These are phyloP conservation scores for Misopates orontium DNA, from an alignment of 257 asterid species.

Conservation along the genomic window DNA sequence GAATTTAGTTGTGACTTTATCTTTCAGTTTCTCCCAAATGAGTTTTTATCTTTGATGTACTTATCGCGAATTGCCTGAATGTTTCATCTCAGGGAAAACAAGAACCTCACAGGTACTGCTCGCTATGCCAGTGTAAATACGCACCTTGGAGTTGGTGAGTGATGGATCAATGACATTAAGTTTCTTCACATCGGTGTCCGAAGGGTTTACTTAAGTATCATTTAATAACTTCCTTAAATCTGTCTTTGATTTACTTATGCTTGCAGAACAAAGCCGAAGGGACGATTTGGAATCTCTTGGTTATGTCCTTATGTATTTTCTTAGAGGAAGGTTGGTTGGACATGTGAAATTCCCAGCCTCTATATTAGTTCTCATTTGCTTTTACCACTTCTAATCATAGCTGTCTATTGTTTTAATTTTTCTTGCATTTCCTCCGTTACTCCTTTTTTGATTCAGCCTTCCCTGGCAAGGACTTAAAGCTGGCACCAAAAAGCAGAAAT, in stretches of 20 bases:
- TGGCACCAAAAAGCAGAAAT: slow-evolving; percentile 9
- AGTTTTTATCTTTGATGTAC: slow-evolving; percentile 15
- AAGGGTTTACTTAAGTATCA: neutral
- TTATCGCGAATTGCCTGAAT: slow-evolving; percentile 17
- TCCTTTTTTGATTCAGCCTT: neutral
- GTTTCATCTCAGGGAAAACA: slow-evolving; percentile 63
- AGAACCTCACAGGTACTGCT: slow-evolving; percentile 90
- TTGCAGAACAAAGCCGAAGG: slow-evolving; percentile 78
- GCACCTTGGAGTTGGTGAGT: slow-evolving; percentile 87
- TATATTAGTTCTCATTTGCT: too few species aligned
- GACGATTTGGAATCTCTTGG: slow-evolving; percentile 93
- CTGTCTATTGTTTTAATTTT: too few species aligned
- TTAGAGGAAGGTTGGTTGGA: slow-evolving; percentile 67
- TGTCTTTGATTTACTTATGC: slow-evolving; percentile 21
- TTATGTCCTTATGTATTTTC: slow-evolving; percentile 85
- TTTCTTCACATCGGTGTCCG: neutral
- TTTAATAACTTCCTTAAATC: neutral
- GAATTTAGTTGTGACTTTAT: too few species aligned
- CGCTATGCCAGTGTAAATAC: slow-evolving; percentile 91
- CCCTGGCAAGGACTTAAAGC: slow-evolving; percentile 12
- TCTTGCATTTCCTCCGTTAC: too few species aligned
- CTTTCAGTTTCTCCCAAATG: too few species aligned
- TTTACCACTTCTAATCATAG: too few species aligned
- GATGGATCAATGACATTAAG: slow-evolving; percentile 10
- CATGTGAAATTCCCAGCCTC: too few species aligned